Evolutionary conservation across 2,329 filamentous ascomycete genomes (phyloP), one percentile per base, ranked within the genome.

Genomic region (Leptosphaerulina australis): DNA sequence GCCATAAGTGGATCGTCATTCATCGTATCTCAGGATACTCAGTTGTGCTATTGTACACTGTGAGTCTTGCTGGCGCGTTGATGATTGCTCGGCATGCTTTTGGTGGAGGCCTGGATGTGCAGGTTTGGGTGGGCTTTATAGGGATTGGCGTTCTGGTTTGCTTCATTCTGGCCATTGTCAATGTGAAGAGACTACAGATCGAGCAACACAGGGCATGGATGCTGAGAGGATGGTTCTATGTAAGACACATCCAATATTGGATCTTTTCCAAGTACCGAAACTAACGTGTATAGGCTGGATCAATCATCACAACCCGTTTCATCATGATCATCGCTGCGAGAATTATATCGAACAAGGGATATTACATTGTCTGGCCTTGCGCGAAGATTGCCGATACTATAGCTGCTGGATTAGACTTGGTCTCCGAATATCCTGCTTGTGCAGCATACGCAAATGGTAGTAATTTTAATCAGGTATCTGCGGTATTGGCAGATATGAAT

Each of bases 1-100:
- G 77, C 1, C 76, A 82, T 56, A 79, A 76, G 56, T 60, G 70
- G 41, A 69, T 83, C 1, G 50, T 81, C 2, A 64, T 86, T 17
- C 85, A 88, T 61, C 80, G 84, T 0, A 75, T 87, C 46, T 83
- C 80, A 43, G 85, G 85, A 1, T 86, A 86, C 53, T 26, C 80
- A 4, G 65, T 84, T 43, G 50, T 83, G 0, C 45, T 81, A 0
- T 70, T 87, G 0, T 72, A 79, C 2, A 21, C 79, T 0, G 45
- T 79, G 3, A 72, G 74, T 11, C 78, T 79, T 2, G 72, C 73
- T 0, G 81, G 80, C 0, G 82, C 79, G 0, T 54, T 86, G 1
- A 80, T 86, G 73, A 79, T 85, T 15, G 69, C 74, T 0, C 74
- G 77, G 0, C 73, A 73, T 21, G 67, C 79, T 0, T 81, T 85